A percentile compares a stretch with the other conserved stretches of the same genome.
Conservation (phyloP, 257 asterid genomes). For the Solanum pimpinellifolium region DNA sequence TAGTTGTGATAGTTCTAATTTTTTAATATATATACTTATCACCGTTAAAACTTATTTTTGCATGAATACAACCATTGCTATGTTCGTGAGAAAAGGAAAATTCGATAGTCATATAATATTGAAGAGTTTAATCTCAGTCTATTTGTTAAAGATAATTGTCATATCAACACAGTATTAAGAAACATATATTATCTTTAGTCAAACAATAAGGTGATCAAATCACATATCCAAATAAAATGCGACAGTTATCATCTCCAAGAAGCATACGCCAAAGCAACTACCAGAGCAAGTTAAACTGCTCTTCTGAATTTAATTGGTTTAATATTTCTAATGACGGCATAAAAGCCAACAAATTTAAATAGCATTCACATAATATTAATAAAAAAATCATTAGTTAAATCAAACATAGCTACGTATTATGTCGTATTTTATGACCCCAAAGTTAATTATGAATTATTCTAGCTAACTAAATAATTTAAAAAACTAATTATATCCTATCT, state of each 20-base stretch:
- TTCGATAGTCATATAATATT: not conserved
- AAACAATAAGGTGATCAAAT: not conserved
- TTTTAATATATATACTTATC: no score
- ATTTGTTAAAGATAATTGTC: not conserved
- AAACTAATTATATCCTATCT: not conserved
- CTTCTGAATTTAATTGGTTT: not conserved
- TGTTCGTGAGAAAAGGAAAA: not conserved
- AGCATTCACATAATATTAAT: not conserved
- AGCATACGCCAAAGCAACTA: not conserved
- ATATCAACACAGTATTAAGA: not conserved
- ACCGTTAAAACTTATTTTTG: accelerated
- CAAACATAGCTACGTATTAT: not conserved
- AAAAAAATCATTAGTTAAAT: not conserved
- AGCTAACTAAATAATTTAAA: not conserved
- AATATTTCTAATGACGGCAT: not conserved
- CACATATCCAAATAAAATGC: not conserved
- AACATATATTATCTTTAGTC: not conserved
- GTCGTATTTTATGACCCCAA: not conserved
- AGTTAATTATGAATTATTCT: not conserved
- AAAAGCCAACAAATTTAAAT: not conserved
- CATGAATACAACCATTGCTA: not conserved
- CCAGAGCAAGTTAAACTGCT: not conserved
- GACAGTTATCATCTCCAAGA: not conserved
- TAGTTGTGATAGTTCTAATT: not conserved
- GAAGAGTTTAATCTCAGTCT: not conserved